A percentile compares a stretch with the other conserved stretches of the same genome.
phyloP scores from a whole-genome alignment of 2,329 filamentous ascomycete genomes.

The Colletotrichum siamense region DNA sequence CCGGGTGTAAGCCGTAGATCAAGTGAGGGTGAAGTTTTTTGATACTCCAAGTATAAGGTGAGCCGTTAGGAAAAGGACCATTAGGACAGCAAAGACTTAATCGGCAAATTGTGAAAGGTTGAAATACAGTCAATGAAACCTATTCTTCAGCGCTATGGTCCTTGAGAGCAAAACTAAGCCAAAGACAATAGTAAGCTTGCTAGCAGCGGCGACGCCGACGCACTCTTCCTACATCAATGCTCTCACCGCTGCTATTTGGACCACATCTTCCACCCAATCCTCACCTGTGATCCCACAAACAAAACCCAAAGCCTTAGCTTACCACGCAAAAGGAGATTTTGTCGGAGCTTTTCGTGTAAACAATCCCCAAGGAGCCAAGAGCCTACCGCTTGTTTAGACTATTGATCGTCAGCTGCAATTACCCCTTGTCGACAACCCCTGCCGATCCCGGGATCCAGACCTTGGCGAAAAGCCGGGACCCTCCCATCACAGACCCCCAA shows the following conservation, averaged over 20 bases:
- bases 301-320: background rate
- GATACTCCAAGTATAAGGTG: accelerated
- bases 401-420: background rate
- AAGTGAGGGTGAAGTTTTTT: accelerated
- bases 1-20: accelerated
- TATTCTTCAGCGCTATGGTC: background rate
- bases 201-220: background rate
- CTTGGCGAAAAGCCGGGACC: background rate
- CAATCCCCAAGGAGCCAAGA: background rate
- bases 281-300: background rate
- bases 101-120: background rate
- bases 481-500: background rate
- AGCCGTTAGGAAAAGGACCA: background rate
- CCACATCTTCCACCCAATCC: background rate
- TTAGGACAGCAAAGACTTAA: accelerated
- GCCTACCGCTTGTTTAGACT: background rate
- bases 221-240: background rate
- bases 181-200: background rate
- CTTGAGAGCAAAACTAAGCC: background rate
- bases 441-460: background rate
- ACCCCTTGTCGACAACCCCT: background rate
- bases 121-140: background rate
- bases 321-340: background rate
- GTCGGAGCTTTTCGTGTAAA: background rate
- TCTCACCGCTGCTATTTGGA: background rate